Conservation (phyloP, 768 basidiomycete genomes). For the Cyclocybe cylindracea region DNA sequence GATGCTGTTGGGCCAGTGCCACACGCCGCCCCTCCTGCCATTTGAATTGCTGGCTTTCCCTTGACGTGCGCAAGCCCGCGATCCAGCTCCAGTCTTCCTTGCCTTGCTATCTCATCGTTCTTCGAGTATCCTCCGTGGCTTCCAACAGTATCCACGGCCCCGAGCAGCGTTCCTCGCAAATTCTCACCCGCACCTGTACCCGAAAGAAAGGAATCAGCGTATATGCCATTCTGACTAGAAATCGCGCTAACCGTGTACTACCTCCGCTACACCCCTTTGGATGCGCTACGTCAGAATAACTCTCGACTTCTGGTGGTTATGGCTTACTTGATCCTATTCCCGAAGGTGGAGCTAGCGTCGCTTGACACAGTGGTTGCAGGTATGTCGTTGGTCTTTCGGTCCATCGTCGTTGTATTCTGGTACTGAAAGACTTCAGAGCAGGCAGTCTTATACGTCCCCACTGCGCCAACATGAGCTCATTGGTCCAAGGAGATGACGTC, state of each 20-base stretch:
- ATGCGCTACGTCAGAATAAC: neutral
- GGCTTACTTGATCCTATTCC: slow-evolving; percentile 24
- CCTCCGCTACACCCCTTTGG: slow-evolving; percentile 31
- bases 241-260: slow-evolving; percentile 34
- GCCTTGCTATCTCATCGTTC: slow-evolving; percentile 35
- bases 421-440: neutral
- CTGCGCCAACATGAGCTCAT: too few relatives aligned
- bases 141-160: slow-evolving; percentile 36
- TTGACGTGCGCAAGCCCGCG: slow-evolving; percentile 35
- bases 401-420: neutral
- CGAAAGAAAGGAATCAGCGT: neutral
- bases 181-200: slow-evolving; percentile 43
- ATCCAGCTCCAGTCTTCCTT: slow-evolving; percentile 41
- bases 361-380: neutral
- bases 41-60: slow-evolving; percentile 6
- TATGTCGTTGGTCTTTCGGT: slow-evolving; percentile 1
- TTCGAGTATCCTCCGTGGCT: slow-evolving; percentile 21
- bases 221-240: neutral
- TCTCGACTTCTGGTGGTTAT: neutral
- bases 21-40: neutral
- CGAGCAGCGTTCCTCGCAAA: slow-evolving; percentile 42
- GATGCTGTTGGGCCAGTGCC: too few relatives aligned
- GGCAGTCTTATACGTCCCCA: neutral
- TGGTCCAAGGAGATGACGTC: too few relatives aligned
- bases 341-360: slow-evolving; percentile 12